Evolutionary conservation across 306 rosid genomes (phyloP), one percentile per base, ranked within the genome.

Genomic region (Ormosia semicastrata): DNA sequence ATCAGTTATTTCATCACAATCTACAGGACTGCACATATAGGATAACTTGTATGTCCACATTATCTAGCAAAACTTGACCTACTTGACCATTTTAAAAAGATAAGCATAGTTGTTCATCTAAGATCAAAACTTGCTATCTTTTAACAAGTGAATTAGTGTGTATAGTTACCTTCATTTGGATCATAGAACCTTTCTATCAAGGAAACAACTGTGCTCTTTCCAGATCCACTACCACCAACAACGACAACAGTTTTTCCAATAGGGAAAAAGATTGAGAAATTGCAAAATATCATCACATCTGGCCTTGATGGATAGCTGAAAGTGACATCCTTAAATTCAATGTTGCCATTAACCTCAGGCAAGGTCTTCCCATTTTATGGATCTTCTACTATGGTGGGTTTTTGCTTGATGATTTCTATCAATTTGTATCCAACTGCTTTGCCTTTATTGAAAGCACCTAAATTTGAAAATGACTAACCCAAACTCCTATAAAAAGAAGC

Each of bases 221-320:
- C 99, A 0, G 99, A 96, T 44, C 99, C 99, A 66, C 99, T 96
- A 32, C 99, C 98, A 2, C 99, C 99, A 41, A 96, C 98, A 82
- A 96, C 97, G 2, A 98, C 99, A 15, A 93, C 89, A 0, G 98
- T 96, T 84, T 93, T 96, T 24, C 99, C 99, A 2, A 97, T 98
- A 1, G 98, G 94, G 73, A 96, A 96, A 83, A 93, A 93, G 71
- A 96, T 92, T 0, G 98, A 92, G 82, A 96, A 96, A 66, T 85
- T 90, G 18, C 90, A 84, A 14, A 96, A 96, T 56, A 96, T 92
- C 3, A 93, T 81, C 46, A 96, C 95, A 14, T 96, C 99, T 2
- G 98, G 98, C 78, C 97, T 89, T 0, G 99, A 96, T 0, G 99
- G 99, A 67, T 96, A 96, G 90, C 99, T 93, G 82, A 96, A 96